A percentile compares a stretch with the other conserved stretches of the same genome.
These are phyloP conservation scores for Zasmidium citrigriseum DNA, from an alignment of 2,329 filamentous ascomycete species.

Conservation along the genomic window DNA sequence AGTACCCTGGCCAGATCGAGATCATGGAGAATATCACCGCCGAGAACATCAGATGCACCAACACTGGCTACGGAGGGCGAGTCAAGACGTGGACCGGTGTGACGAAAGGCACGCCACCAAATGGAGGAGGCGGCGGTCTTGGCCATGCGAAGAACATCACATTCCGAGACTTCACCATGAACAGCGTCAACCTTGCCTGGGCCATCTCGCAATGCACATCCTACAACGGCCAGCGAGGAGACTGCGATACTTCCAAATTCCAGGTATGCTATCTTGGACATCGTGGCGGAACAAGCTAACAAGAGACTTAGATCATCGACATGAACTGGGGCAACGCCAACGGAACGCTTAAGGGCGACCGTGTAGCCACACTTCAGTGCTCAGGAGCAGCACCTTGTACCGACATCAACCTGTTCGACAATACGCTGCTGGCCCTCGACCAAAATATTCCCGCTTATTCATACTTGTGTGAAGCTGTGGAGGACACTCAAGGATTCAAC, in stretches of 20 bases:
- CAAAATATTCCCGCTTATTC: slow-evolving; percentile 17
- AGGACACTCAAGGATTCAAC: slow-evolving; percentile 22
- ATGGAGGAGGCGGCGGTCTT: slow-evolving; percentile 59
- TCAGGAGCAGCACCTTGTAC: slow-evolving; percentile 30
- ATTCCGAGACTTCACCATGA: slow-evolving; percentile 36
- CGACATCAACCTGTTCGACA: slow-evolving; percentile 26
- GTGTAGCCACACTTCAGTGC: slow-evolving; percentile 31
- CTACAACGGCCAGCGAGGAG: slow-evolving; percentile 18
- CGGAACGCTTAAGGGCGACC: slow-evolving; percentile 31
- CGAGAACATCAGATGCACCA: slow-evolving; percentile 42
- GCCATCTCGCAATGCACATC: slow-evolving; percentile 34
- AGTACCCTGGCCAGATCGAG: slow-evolving; percentile 53
- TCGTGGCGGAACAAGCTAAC: no score
- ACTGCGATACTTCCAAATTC: slow-evolving; percentile 38
- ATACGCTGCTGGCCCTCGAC: slow-evolving; percentile 19
- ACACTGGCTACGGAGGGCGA: slow-evolving; percentile 19
- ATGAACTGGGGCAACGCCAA: slow-evolving; percentile 33
- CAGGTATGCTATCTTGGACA: slow-evolving; percentile 16
- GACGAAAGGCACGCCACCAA: slow-evolving; percentile 52
- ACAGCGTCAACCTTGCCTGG: slow-evolving; percentile 27
- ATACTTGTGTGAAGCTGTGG: slow-evolving; percentile 32
- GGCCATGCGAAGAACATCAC: slow-evolving; percentile 45
- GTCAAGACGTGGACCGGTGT: slow-evolving; percentile 62
- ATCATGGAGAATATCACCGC: slow-evolving; percentile 53
- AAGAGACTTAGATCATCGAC: slow-evolving; percentile 34